phyloP scores from a whole-genome alignment of 108 stramenopile genomes.

The Aurantiochytrium sp. region DNA sequence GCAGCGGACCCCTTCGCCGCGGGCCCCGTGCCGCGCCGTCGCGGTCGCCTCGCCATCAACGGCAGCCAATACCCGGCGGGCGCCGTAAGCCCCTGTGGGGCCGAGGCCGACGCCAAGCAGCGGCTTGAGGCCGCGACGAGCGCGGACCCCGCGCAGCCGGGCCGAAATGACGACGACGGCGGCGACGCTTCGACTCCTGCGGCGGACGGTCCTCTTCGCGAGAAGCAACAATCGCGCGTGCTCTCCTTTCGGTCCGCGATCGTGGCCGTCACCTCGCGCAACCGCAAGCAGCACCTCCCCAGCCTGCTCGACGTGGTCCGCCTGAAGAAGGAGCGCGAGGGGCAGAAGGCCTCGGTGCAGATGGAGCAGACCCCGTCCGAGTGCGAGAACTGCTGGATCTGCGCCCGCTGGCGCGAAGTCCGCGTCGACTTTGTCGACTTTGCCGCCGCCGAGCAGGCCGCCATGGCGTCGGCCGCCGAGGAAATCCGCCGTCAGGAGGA shows the following conservation, averaged over 20 bases:
- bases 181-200: no score
- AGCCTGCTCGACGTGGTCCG: background rate
- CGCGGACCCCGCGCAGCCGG: no score
- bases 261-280: background rate
- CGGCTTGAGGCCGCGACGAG: no score
- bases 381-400: conserved; percentile 10
- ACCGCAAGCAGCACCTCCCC: background rate
- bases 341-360: background rate
- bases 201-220: no score
- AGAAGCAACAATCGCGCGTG: background rate
- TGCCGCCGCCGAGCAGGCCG: conserved; percentile 15
- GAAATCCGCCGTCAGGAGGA: background rate
- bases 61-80: no score
- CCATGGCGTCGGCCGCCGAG: background rate
- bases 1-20: no score
- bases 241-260: background rate
- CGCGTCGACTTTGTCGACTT: conserved; percentile 1
- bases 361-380: background rate
- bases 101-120: no score
- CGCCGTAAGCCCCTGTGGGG: no score
- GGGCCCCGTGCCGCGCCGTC: no score
- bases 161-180: no score
- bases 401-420: background rate
- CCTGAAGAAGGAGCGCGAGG: background rate
- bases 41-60: no score